Conservation (phyloP, 345 rosid species). For the Schrenkiella parvula region DNA sequence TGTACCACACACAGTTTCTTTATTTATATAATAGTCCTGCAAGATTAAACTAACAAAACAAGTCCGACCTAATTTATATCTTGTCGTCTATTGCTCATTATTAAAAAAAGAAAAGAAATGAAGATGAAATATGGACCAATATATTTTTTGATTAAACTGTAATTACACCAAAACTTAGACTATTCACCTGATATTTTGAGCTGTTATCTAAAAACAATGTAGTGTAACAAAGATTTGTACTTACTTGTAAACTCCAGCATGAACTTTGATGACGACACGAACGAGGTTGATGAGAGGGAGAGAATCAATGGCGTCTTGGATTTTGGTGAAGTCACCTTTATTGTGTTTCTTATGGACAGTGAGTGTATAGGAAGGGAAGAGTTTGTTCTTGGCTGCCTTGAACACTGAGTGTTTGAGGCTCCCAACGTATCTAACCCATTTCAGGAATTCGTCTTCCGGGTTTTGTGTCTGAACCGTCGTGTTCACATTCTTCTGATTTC, state of each 20-base stretch:
- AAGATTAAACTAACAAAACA: neutral
- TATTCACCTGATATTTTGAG: neutral
- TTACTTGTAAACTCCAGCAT: slow-evolving; percentile 93
- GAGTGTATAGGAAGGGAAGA: slow-evolving; percentile 70
- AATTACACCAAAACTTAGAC: neutral
- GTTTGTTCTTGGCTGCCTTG: slow-evolving; percentile 77
- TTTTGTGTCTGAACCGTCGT: slow-evolving; percentile 43
- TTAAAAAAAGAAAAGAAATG: neutral
- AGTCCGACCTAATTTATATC: neutral
- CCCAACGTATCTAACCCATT: slow-evolving; percentile 89
- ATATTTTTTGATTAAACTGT: neutral
- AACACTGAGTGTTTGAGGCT: slow-evolving; percentile 72
- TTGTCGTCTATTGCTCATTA: neutral
- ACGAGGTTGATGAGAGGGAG: slow-evolving; percentile 79
- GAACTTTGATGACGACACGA: slow-evolving; percentile 88
- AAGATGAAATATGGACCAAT: neutral
- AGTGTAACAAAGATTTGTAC: slow-evolving; percentile 33
- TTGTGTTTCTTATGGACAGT: slow-evolving; percentile 58
- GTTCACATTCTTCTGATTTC: slow-evolving; percentile 41
- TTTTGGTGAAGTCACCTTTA: slow-evolving; percentile 72
- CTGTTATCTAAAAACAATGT: neutral
- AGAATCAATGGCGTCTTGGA: slow-evolving; percentile 92
- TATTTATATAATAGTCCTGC: neutral
- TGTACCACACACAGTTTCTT: slow-evolving; percentile 1
- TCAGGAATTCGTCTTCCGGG: slow-evolving; percentile 84